Evolutionary conservation across 2,329 filamentous ascomycete species (phyloP), one percentile per base, ranked within the genome.

Genomic region (Diaporthe nobilis): DNA sequence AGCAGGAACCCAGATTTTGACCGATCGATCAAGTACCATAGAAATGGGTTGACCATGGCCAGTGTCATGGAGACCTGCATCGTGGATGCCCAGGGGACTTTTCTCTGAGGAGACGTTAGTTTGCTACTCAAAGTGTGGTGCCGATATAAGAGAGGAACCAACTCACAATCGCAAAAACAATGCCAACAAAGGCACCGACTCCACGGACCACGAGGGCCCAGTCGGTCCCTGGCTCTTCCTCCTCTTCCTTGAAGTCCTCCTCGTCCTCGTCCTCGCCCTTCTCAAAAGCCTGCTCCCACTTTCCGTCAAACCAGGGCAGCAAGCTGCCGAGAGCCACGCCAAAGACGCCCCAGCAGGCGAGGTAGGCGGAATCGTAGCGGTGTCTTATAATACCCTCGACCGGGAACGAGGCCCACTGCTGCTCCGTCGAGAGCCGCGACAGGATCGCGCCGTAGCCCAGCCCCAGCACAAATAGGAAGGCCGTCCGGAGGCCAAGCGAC

Each of bases 21-120:
- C 70, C 96, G 94, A 85, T 99, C 97, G 81, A 99, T 94, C 34
- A 98, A 88, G 85, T 98, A 99, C 97, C 97, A 99, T 25, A 99
- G 87, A 13, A 97, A 94, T 1, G 97, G 96, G 82, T 98, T 98
- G 28, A 94, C 95, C 76, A 98, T 91, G 31, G 95, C 94, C 67
- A 99, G 92, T 1, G 96, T 97, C 37, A 97, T 85, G 1, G 96
- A 97, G 28, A 97, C 92, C 84, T 99, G 97, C n/a, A 98, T 91
- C 1, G 95, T 97, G 12, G 96, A 98, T 80, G 96, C 91, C 97
- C 97, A 99, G 1, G 95, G 94, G 13, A 98, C 90, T 84, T 94
- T 95, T 78, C 97, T 93, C 95, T 97, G 80, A 65, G 65, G 15
- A 65, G 61, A 44, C 25, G 37, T 74, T 28, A 72, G 74, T 44